phyloP scores from a whole-genome alignment of 768 basidiomycete genomes.

The Psilocybe subaeruginosa region DNA sequence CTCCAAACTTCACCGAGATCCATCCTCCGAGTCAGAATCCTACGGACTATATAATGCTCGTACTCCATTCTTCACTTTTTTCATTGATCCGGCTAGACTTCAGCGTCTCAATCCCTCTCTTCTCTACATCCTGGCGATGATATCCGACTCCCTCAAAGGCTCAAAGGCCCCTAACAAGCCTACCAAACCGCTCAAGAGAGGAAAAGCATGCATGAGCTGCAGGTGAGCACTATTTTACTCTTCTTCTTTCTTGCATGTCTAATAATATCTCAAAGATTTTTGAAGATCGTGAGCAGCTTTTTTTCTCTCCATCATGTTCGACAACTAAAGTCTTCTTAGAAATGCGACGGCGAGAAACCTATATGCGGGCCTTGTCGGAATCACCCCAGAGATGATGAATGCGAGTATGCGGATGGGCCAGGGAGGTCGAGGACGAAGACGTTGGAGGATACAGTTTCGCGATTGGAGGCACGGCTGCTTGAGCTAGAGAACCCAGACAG shows the following conservation, averaged over 20 bases:
- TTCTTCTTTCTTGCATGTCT: conserved; percentile 6
- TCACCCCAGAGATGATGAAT: conserved; percentile 65
- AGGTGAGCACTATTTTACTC: conserved; percentile 34
- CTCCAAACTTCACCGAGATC: conserved; percentile 16
- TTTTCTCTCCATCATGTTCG: background rate
- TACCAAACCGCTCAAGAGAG: conserved; percentile 51
- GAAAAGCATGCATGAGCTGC: conserved; percentile 59
- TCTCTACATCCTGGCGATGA: conserved; percentile 38
- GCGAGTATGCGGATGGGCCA: conserved; percentile 71
- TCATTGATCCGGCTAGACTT: conserved; percentile 41
- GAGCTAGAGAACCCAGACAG: conserved; percentile 59
- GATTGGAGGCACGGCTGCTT: conserved; percentile 57
- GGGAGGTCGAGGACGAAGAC: conserved; percentile 61
- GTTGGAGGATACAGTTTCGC: conserved; percentile 60
- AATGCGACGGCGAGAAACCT: conserved; percentile 70
- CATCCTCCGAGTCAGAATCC: conserved; percentile 23
- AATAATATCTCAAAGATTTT: conserved; percentile 34
- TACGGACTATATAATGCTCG: conserved; percentile 37
- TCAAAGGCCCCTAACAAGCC: conserved; percentile 32
- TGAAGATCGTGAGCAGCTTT: conserved; percentile 47
- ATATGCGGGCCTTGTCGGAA: conserved; percentile 65
- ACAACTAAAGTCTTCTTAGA: conserved; percentile 31
- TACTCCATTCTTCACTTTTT: conserved; percentile 21
- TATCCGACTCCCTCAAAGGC: conserved; percentile 36
- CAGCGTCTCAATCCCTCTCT: conserved; percentile 20